Evolutionary conservation across 176 grass and related monocot genomes (phyloP).

Genomic region (Oryza meyeriana): DNA sequence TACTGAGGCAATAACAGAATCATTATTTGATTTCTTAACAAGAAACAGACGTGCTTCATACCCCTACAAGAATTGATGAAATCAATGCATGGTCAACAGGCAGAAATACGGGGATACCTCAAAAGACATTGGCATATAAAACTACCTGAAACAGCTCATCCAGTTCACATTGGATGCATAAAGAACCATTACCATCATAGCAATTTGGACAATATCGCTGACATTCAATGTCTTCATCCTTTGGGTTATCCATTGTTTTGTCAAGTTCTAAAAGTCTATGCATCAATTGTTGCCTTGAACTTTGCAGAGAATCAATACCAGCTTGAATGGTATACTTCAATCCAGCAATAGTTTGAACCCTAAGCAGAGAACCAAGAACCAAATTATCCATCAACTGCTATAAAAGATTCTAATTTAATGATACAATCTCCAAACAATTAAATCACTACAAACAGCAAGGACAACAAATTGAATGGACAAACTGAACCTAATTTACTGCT

Average conservation of each 20-base stretch:
- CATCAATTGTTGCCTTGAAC: constrained; percentile 67
- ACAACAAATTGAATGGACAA: constrained; percentile 21
- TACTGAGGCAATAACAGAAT: constrained; percentile 68
- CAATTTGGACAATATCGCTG: constrained; percentile 87
- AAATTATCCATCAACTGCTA: constrained; percentile 20
- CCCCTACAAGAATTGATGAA: constrained; percentile 49
- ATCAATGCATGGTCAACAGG: constrained; percentile 10
- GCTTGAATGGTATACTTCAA: constrained; percentile 83
- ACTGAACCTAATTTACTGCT: constrained; percentile 36
- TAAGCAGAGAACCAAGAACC: constrained; percentile 40
- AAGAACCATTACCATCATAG: constrained; percentile 78
- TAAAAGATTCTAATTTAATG: neutral
- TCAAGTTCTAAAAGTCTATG: constrained; percentile 74
- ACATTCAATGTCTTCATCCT: constrained; percentile 77
- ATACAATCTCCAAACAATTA: constrained; percentile 3
- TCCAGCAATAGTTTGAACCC: constrained; percentile 60
- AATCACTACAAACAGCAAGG: constrained; percentile 9
- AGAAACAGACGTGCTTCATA: constrained; percentile 81
- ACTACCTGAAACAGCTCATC: constrained; percentile 82
- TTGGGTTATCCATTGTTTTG: constrained; percentile 80
- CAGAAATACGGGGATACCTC: neutral
- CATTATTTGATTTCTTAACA: constrained; percentile 82
- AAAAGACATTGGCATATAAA: neutral
- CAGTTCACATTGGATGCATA: constrained; percentile 90
- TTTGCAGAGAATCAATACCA: constrained; percentile 73